Base-by-base conservation (phyloP, 768 basidiomycete species). In the Naganishia onofrii region DNA sequence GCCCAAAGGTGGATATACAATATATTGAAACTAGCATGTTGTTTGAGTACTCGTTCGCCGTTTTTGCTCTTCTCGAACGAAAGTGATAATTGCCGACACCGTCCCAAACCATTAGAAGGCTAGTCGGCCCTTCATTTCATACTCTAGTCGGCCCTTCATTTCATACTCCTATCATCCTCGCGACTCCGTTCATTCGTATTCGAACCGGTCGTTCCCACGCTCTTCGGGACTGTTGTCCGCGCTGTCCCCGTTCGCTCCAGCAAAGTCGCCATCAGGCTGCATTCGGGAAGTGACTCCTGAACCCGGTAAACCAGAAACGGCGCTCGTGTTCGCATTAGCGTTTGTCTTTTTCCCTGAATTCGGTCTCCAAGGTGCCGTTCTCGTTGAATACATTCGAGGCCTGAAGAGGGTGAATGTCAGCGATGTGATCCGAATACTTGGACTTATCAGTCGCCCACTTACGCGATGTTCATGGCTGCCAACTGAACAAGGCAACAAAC, bases 391-490 rank as follows among this genome's bases (percentile, higher is more conserved):
- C 57, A 72, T 63, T 67, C 71, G 71, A 53, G 71, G 66, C 12
- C 70, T 70, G n/a, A 4, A 31, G 12, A 51, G 7, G 48, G 29
- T 44, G 46, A 56, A 66, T 32, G 12, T 46, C 29, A 46, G 34
- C 26, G 42, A 10, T 15, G 9, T 10, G 42, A 42, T 15, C 15
- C 42, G 42, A 10, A 42, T 17, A 42, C 13, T 8, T 15, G 42
- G 15, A 10, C 6, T 44, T 23, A 26, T 32, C 21, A 2, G 29
- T 21, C 31, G 42, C 28, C 31, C 23, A 52, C 70, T 66, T 44
- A 71, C 66, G 71, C 71, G 31, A 72, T 72, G 67, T 72, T 72
- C 71, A 72, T 72, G 28, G 71, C 67, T 34, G 71, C 71, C 67
- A 72, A 60, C 67, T 63, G 17, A 46, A 26, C 23, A 44, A 19